These are phyloP conservation scores for Aspergillus sparsus DNA, from an alignment of 495 filamentous ascomycete species.

Conservation along the genomic window DNA sequence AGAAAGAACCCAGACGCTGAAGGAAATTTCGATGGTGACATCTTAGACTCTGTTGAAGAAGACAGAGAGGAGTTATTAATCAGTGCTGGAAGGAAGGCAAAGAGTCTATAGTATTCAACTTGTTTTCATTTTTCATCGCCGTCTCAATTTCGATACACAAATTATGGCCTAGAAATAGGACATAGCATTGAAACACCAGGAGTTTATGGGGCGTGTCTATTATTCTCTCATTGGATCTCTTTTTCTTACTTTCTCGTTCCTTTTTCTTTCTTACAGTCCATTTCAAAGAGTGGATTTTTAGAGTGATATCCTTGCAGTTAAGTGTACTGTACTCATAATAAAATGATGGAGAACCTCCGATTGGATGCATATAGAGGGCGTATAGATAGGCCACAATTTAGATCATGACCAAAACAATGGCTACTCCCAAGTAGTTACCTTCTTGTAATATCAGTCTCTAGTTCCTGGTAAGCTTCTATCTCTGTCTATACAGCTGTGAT, in stretches of 20 bases:
- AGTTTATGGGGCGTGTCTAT: constrained; percentile 7
- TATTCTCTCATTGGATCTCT: not conserved
- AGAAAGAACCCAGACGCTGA: constrained; percentile 45
- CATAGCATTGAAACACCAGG: constrained; percentile 16
- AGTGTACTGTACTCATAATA: not conserved
- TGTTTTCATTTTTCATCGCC: too few relatives aligned
- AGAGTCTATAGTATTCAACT: constrained; percentile 30
- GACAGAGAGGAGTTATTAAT: constrained; percentile 27
- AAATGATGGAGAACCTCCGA: too few relatives aligned
- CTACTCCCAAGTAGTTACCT: too few relatives aligned
- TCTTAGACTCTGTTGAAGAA: constrained; percentile 29
- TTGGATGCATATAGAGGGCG: too few relatives aligned
- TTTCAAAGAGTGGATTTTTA: not conserved
- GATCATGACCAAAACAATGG: too few relatives aligned
- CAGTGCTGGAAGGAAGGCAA: constrained; percentile 31
- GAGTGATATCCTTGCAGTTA: constrained; percentile 14
- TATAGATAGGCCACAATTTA: too few relatives aligned
- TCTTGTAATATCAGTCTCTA: too few relatives aligned
- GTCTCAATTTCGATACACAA: constrained; percentile 17
- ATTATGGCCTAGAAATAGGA: constrained; percentile 2
- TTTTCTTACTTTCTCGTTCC: not conserved
- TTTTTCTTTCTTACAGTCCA: not conserved
- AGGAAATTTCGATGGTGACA: constrained; percentile 46
- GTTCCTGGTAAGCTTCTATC: too few relatives aligned
- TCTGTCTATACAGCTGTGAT: not conserved